Percentiles rank a stretch among this genome's conserved stretches.
Conservation (phyloP, 306 rosid genomes). For the Trichosanthes truncata region DNA sequence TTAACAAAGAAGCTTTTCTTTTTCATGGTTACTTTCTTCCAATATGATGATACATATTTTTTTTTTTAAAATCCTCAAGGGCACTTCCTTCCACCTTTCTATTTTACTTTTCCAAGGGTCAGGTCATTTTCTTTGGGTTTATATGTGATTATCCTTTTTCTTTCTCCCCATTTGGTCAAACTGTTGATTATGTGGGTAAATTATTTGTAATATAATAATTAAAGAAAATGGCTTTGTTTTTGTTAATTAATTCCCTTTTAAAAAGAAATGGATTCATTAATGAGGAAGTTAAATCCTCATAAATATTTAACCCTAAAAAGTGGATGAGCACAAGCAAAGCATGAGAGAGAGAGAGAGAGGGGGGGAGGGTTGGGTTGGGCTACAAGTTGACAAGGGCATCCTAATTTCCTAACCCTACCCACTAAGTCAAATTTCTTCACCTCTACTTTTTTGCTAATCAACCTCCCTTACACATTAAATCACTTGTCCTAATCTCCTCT, state of each 20-base stretch:
- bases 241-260: not conserved
- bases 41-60: no score
- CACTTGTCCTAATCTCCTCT: slow-evolving; percentile 63
- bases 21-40: not conserved
- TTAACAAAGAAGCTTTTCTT: slow-evolving; percentile 38
- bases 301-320: not conserved
- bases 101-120: not conserved
- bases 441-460: slow-evolving; percentile 40
- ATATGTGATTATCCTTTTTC: not conserved
- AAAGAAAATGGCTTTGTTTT: not conserved
- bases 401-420: slow-evolving; percentile 43
- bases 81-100: not conserved
- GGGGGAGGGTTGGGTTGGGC: slow-evolving; percentile 11
- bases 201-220: not conserved
- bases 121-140: not conserved
- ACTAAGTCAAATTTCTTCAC: slow-evolving; percentile 35
- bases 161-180: not conserved
- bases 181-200: not conserved
- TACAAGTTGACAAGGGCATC: slow-evolving; percentile 70
- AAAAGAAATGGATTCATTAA: not conserved
- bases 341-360: not conserved
- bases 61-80: not conserved
- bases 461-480: slow-evolving; percentile 56
- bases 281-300: not conserved
- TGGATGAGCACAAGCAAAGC: slow-evolving; percentile 13